Conservation (phyloP, 805 yeast species). For the Metschnikowia cerradonensis region DNA sequence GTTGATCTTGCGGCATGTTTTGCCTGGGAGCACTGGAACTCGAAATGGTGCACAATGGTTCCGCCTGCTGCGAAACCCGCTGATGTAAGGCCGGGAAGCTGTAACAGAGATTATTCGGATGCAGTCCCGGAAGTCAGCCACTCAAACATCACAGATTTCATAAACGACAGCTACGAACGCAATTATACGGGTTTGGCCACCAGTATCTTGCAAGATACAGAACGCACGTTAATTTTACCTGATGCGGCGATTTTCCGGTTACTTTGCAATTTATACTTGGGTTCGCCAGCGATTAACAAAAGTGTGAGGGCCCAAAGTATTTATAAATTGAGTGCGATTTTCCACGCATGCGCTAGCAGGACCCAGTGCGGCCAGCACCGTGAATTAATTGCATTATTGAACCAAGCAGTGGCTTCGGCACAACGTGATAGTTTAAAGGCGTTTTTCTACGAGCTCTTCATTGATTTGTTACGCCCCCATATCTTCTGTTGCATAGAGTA, state of each 20-base stretch:
- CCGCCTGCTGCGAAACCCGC: slow-evolving; percentile 6
- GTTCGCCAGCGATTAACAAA: slow-evolving; percentile 10
- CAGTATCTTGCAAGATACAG: neutral
- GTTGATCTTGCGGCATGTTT: slow-evolving; percentile 11
- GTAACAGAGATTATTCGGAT: neutral
- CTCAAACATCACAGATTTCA: neutral
- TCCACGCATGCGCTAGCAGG: slow-evolving; percentile 12
- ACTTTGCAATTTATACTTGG: slow-evolving; percentile 15
- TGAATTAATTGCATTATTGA: slow-evolving; percentile 10
- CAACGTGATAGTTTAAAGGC: slow-evolving; percentile 10
- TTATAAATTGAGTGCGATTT: slow-evolving; percentile 9
- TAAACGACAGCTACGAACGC: neutral
- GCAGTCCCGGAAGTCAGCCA: neutral
- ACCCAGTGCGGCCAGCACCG: slow-evolving; percentile 12
- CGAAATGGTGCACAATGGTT: slow-evolving; percentile 6
- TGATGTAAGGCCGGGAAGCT: too few relatives aligned
- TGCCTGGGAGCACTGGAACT: slow-evolving; percentile 17
- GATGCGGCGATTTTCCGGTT: slow-evolving; percentile 10
- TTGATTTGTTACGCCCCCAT: slow-evolving; percentile 12
- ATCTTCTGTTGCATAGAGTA: slow-evolving; percentile 14
- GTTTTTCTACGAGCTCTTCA: slow-evolving; percentile 15
- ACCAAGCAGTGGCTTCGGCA: slow-evolving; percentile 11
- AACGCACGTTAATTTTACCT: slow-evolving; percentile 3
- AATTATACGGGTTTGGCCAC: slow-evolving; percentile 1
- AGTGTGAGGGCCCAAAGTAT: slow-evolving; percentile 6